Evolutionary conservation across 108 stramenopile species (phyloP).

Genomic region (Cyclostephanos tholiformis): DNA sequence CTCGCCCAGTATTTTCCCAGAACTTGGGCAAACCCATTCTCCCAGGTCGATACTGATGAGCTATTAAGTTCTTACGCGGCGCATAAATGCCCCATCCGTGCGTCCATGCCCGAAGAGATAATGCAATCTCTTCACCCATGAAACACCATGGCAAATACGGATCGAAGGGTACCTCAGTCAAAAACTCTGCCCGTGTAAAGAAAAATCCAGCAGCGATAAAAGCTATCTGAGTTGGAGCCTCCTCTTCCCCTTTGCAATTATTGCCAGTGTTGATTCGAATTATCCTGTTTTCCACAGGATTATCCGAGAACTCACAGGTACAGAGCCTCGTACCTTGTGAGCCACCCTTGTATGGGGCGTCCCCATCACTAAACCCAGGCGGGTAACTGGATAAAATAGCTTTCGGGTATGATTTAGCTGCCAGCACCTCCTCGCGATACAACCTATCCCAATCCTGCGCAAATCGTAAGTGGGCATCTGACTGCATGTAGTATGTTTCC

Average conservation of each 20-base stretch:
- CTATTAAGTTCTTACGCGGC: conserved; percentile 81
- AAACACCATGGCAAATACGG: conserved; percentile 94
- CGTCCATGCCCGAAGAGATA: conserved; percentile 85
- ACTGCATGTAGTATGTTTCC: conserved; percentile 88
- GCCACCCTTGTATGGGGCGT: conserved; percentile 48
- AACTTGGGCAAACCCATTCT: conserved; percentile 80
- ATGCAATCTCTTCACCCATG: conserved; percentile 96
- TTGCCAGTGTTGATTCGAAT: conserved; percentile 64
- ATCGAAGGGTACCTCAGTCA: conserved; percentile 91
- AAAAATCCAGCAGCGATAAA: conserved; percentile 94
- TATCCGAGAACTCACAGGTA: conserved; percentile 53
- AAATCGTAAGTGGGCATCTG: conserved; percentile 88
- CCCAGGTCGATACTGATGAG: conserved; percentile 89
- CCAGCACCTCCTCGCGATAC: conserved; percentile 64
- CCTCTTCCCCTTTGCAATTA: conserved; percentile 22
- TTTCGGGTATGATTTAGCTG: conserved; percentile 67
- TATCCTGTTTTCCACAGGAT: conserved; percentile 72
- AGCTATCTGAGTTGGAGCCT: conserved; percentile 42
- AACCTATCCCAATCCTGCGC: conserved; percentile 77
- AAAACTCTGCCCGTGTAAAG: conserved; percentile 79
- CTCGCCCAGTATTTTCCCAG: conserved; percentile 88
- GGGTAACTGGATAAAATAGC: conserved; percentile 81
- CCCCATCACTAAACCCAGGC: conserved; percentile 69
- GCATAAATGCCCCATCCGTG: conserved; percentile 94
- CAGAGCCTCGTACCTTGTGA: conserved; percentile 67